Base-by-base conservation (phyloP, 1,284 basidiomycete genomes). In the Apiotrichum akiyoshidainum region DNA sequence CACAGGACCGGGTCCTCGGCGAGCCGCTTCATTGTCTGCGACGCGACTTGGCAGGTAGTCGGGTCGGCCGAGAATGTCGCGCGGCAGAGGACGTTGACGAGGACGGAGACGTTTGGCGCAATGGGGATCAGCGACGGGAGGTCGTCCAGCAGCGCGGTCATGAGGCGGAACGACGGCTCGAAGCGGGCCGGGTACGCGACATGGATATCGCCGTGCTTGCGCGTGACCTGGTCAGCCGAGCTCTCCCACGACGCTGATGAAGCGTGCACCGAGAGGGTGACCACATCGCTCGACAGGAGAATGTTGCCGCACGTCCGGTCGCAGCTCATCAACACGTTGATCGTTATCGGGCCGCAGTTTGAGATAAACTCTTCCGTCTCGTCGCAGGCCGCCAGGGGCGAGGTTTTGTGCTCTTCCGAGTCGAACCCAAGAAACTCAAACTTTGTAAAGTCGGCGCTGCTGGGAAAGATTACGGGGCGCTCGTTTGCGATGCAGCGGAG, bases 41-140 rank as follows among this genome's bases (percentile, higher is more conserved):
- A 82, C 0, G 92, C 88, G 8, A 85, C 84, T 31, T 87, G 85
- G 47, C 84, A 85, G 4, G 96, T 80, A 1, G 77, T 71, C 1
- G 89, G 87, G 64, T 97, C 92, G 26, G 93, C 86, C 66, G 94
- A 92, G 41, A 92, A 83, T 22, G 91, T 83, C 0, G 89, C 89
- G 21, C 86, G 84, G 49, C 94, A 82, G 22, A 96, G 83, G 79
- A 92, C 86, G 64, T 91, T 87, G 52, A 93, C 82, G 0, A 87
- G 84, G 81, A 75, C 54, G 2, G 58, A 35, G 11, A n/a, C 46
- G 39, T 56, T 60, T 31, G 46, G 41, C 3, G 48, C 44, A 0
- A 51, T 40, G 74, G 87, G 84, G 34, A 94, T 80, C 64, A 86
- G 88, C 10, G 91, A 84, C 0, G 93, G 94, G 86, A 93, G 90